Percentiles rank a stretch among this genome's conserved stretches.
Evolutionary conservation across 768 basidiomycete species (phyloP).

Genomic region (Fibroporia radiculosa): DNA sequence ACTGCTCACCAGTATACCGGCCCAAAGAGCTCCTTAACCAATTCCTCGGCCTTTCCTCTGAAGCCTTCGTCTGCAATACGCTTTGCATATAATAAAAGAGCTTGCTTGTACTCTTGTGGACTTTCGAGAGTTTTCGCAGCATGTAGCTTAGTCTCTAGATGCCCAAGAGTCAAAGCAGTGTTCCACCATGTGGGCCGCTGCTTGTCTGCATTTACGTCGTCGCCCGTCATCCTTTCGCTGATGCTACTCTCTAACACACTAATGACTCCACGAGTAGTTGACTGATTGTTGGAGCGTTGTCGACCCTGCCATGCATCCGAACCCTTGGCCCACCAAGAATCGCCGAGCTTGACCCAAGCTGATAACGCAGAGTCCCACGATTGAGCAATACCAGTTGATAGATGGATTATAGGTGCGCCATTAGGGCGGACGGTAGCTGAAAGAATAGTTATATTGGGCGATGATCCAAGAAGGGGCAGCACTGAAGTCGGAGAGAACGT

Average conservation of each 20-base stretch:
- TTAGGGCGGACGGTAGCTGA: slow-evolving; percentile 68
- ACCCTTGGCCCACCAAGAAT: slow-evolving; percentile 79
- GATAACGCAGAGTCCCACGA: slow-evolving; percentile 66
- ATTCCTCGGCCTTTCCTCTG: slow-evolving; percentile 80
- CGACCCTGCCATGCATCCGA: slow-evolving; percentile 80
- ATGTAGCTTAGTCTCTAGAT: slow-evolving; percentile 78
- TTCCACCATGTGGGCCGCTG: slow-evolving; percentile 73
- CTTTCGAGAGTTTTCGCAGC: slow-evolving; percentile 73
- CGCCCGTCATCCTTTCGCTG: slow-evolving; percentile 15
- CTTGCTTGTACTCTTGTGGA: slow-evolving; percentile 76
- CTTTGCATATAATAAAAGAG: slow-evolving; percentile 69
- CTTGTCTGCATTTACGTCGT: slow-evolving; percentile 25
- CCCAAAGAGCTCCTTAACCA: slow-evolving; percentile 85
- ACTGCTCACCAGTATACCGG: slow-evolving; percentile 81
- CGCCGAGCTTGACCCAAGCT: slow-evolving; percentile 70
- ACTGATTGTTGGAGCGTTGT: slow-evolving; percentile 36
- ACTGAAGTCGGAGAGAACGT: slow-evolving; percentile 64
- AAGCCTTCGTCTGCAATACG: slow-evolving; percentile 88
- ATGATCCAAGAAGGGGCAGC: slow-evolving; percentile 44
- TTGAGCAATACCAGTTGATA: slow-evolving; percentile 72
- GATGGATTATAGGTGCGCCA: slow-evolving; percentile 69
- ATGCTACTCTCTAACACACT: slow-evolving; percentile 30
- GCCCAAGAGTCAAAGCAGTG: slow-evolving; percentile 76
- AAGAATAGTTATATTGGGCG: slow-evolving; percentile 53
- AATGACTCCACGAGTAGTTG: slow-evolving; percentile 43